Evolutionary conservation across 805 yeast species (phyloP).

Genomic region (Martiniozyma abietophila): DNA sequence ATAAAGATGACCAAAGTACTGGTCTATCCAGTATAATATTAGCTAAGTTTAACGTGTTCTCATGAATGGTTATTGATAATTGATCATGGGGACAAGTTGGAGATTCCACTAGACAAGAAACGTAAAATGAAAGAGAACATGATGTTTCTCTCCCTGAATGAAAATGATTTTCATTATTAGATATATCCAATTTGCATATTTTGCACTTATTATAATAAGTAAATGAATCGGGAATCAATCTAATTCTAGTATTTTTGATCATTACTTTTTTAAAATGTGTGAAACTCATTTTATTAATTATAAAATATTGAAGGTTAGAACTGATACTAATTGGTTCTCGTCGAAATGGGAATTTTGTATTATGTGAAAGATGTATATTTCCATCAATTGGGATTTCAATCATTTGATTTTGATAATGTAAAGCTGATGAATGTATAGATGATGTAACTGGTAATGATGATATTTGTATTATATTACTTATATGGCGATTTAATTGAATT

Average conservation of each 20-base stretch:
- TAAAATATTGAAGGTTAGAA: slow-evolving; percentile 5
- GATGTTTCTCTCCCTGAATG: too few relatives aligned
- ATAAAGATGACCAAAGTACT: slow-evolving; percentile 8
- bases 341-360: slow-evolving; percentile 12
- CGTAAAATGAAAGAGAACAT: too few relatives aligned
- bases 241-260: slow-evolving; percentile 7
- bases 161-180: background rate
- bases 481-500: too few relatives aligned
- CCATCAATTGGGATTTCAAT: slow-evolving; percentile 11
- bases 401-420: slow-evolving; percentile 12
- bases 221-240: background rate
- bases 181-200: background rate
- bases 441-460: too few relatives aligned
- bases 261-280: slow-evolving; percentile 10
- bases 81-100: too few relatives aligned
- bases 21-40: slow-evolving; percentile 8
- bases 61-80: too few relatives aligned
- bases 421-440: background rate
- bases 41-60: slow-evolving; percentile 1
- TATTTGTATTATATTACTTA: too few relatives aligned
- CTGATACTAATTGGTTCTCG: slow-evolving; percentile 14
- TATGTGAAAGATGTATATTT: slow-evolving; percentile 1
- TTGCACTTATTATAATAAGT: background rate
- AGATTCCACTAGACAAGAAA: too few relatives aligned
- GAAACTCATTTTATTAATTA: slow-evolving; percentile 6